Conservation (phyloP, 2,329 filamentous ascomycete genomes). For the Aureobasidium sp. region DNA sequence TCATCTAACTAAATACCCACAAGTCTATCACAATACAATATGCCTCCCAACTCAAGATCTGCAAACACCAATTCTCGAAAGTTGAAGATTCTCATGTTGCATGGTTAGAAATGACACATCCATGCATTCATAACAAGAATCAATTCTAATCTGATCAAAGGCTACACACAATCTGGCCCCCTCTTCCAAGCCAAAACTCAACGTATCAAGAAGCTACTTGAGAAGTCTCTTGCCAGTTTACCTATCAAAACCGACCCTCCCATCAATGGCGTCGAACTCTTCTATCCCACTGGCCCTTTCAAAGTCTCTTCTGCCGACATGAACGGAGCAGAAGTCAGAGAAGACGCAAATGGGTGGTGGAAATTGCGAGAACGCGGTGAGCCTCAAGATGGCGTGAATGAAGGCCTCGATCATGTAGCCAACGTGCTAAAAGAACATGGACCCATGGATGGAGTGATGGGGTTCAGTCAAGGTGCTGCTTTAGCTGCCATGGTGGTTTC, state of each 20-base stretch:
- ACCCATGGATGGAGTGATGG: slow-evolving; percentile 70
- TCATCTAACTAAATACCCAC: too few species aligned
- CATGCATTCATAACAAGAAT: not conserved
- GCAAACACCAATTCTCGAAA: slow-evolving; percentile 16
- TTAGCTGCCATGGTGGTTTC: slow-evolving; percentile 65
- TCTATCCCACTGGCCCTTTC: slow-evolving; percentile 42
- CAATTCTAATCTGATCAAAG: slow-evolving; percentile 17
- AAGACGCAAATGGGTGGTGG: slow-evolving; percentile 64
- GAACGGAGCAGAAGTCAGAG: slow-evolving; percentile 48
- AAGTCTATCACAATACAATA: not conserved
- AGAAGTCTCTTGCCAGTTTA: slow-evolving; percentile 62
- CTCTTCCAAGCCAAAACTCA: slow-evolving; percentile 84
- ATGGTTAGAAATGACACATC: slow-evolving; percentile 21
- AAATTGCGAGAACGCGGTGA: slow-evolving; percentile 45
- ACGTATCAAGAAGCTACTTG: slow-evolving; percentile 72
- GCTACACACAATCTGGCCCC: slow-evolving; percentile 83
- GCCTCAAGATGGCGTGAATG: slow-evolving; percentile 59
- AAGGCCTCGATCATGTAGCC: slow-evolving; percentile 59
- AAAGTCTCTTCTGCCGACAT: slow-evolving; percentile 40
- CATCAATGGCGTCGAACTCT: slow-evolving; percentile 36
- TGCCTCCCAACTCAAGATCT: not conserved
- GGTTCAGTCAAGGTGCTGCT: slow-evolving; percentile 75
- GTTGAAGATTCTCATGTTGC: slow-evolving; percentile 44
- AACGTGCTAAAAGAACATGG: slow-evolving; percentile 54
- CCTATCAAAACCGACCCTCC: slow-evolving; percentile 33